Evolutionary conservation across 768 basidiomycete species (phyloP), one percentile per base, ranked within the genome.

Genomic region (Hortiboletus campestris): DNA sequence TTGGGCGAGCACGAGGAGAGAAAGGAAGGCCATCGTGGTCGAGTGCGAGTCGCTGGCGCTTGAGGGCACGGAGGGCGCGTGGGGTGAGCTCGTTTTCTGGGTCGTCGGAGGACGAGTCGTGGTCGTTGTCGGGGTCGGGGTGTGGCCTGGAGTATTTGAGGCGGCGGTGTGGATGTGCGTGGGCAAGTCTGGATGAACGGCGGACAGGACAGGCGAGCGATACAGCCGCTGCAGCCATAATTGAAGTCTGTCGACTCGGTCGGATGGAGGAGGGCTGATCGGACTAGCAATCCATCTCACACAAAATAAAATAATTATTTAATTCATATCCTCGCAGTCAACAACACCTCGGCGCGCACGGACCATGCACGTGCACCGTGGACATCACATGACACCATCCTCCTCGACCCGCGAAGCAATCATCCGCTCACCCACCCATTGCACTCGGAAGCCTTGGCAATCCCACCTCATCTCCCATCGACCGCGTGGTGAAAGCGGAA

Each of bases 31-130:
- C 58, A 42, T 70, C 68, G 28, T 50, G 56, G 67, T 71, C 71
- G 60, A 67, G 61, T 1, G 71, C 20, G 60, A 69, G 69, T 1
- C 71, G 69, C 29, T 63, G 69, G 6, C 70, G 70, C 29, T 71
- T 71, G 63, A 71, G 69, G 0, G 70, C 70, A 41, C 70, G 71
- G 41, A 71, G 71, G 2, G 70, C 70, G 51, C 70, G 69, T 38
- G 70, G 70, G 0, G 70, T 71, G 55, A 71, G 70, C 35, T 72
- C 68, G 63, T 67, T 66, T 32, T 69, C 67, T 28, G 56, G 59
- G 59, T 67, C 66, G 6, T 53, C 55, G 7, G 59, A 64, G 38
- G 59, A 65, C 0, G 58, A 56, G 57, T 67, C 63, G 32, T 58
- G 56, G 32, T 61, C 65, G 44, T 35, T 40, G 41, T 66, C 64